Base-by-base conservation (phyloP, 257 asterid genomes). In the Solanum virginianum region DNA sequence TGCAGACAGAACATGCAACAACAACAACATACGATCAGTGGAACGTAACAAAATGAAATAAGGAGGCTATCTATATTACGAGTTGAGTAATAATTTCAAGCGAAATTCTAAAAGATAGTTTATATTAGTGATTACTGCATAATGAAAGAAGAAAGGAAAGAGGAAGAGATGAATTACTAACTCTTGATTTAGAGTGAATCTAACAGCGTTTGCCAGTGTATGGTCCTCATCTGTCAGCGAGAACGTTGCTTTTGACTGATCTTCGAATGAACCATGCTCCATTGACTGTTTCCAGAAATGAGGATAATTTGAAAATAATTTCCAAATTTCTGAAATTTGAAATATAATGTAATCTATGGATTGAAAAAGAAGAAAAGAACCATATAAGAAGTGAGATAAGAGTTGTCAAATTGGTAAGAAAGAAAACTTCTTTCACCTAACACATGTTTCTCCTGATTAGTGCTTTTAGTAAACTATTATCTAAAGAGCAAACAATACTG, bases 141-240 rank as follows among this genome's bases (percentile, higher is more conserved):
- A 71, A 0, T 41, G 55, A 32, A 32, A 32, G 36, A 63, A 69
- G 16, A 26, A n/a, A 57, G 10, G 15, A 71, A 66, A 26, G 56
- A 72, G 79, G 66, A 57, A 43, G 9, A 36, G 41, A 36, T 69
- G 79, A 26, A 32, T 82, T 12, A 88, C 98, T 91, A 26, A 94
- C 98, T 95, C 99, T 93, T 93, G 95, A 90, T 93, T 96, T 53
- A 94, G 95, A 26, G 87, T 83, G 82, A 89, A 93, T 92, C 98
- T 91, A 24, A 93, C 83, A 32, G 97, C 88, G 87, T 94, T 96
- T 47, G 98, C 96, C 10, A 96, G 90, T 2, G 98, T 93, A 85
- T 96, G 98, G 87, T 93, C 98, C 90, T 96, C 98, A 36, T 93
- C 95, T 1, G 92, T 88, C 83, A 96, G 86, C 0, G 98, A 91